Conservation (phyloP, 768 basidiomycete species). For the Russula virescens region DNA sequence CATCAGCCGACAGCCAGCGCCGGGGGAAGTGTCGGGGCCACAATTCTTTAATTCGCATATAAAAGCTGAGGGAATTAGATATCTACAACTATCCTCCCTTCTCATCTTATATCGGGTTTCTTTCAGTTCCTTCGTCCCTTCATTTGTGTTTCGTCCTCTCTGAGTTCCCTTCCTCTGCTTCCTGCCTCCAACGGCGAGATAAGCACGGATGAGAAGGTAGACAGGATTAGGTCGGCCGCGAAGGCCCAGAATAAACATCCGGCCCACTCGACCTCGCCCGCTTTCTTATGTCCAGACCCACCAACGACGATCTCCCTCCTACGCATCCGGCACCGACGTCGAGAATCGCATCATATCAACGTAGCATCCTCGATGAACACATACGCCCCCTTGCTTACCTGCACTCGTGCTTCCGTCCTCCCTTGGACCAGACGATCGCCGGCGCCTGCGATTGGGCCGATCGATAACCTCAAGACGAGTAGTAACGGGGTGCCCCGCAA, state of each 20-base stretch:
- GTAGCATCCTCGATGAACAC: neutral
- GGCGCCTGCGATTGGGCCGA: neutral
- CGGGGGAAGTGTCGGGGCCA: neutral
- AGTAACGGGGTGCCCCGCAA: no score
- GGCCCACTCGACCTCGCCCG: neutral
- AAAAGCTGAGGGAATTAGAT: neutral
- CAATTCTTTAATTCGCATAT: neutral
- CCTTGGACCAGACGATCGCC: neutral
- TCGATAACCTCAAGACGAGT: neutral
- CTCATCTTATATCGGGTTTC: neutral
- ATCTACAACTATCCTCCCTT: neutral
- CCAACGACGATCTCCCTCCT: neutral
- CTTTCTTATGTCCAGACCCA: neutral
- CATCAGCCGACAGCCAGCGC: neutral
- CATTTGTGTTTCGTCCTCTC: conserved; percentile 1
- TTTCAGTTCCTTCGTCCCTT: neutral
- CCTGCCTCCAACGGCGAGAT: neutral
- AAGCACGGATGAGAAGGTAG: neutral
- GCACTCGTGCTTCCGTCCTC: neutral
- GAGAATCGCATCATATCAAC: neutral
- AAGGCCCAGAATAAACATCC: neutral
- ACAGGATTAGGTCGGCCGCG: neutral
- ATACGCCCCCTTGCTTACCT: neutral
- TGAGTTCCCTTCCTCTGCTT: conserved; percentile 4
- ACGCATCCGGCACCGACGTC: neutral